Base-by-base conservation (phyloP, 768 basidiomycete genomes). In the Royoungia palumana region DNA sequence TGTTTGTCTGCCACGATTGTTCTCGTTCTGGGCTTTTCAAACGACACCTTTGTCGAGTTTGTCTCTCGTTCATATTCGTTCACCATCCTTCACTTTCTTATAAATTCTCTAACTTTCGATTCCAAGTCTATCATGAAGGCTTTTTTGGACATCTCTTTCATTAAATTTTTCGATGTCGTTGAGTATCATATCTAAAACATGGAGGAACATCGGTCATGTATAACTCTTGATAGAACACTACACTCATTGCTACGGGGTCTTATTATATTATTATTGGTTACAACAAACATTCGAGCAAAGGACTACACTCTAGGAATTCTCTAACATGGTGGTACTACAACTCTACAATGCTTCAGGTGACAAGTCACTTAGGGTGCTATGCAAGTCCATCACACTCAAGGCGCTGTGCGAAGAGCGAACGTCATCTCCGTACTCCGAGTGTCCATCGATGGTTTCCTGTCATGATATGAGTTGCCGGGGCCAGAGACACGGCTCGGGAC, bases 351-450 rank as follows among this genome's bases (percentile, higher is more conserved):
- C 87, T 46, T 84, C 79, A 0, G 87, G 87, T 19, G 86, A 87
- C 44, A 88, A 66, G 50, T 89, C 87, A 27, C 81, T 80, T 13
- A 87, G 69, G 0, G 77, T 28, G 27, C 5, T 78, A 53, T 81
- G 78, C 17, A 72, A 55, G 42, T 85, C 85, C 43, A 70, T 73
- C 34, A 69, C 65, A 56, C 81, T 85, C 64, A 76, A 77, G 21
- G 79, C 77, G 56, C 85, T 89, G 52, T 72, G 75, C 9, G 79
- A 70, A 8, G 85, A 85, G 43, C 71, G 79, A 11, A 73, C 58
- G n/a, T 88, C 85, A 40, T 89, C 90, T 2, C 84, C 89, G 46
- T 77, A 79, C 60, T 86, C 89, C 1, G 87, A 91, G 9, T 74
- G 77, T 7, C 76, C 73, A 57, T 87, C 87, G 37, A 89, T 80